Conservation (phyloP, 257 asterid genomes). For the Lycium ferocissimum region DNA sequence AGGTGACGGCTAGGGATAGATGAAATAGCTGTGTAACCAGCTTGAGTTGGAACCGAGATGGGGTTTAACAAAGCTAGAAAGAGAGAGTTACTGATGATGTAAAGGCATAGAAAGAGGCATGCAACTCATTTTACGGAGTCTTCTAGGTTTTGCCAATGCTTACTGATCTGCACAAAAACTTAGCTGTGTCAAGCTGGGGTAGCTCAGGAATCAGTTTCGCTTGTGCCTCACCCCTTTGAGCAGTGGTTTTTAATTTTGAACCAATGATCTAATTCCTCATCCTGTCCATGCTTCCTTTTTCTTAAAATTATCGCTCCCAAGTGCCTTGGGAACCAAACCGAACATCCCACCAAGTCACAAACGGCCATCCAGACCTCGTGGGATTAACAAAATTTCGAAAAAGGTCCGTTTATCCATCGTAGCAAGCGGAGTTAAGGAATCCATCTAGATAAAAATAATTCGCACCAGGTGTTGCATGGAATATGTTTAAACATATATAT, state of each 20-base stretch:
- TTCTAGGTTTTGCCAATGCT: constrained; percentile 5
- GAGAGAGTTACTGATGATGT: not conserved
- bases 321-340: too few relatives aligned
- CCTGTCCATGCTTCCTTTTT: not conserved
- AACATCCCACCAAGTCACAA: too few relatives aligned
- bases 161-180: constrained; percentile 13
- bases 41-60: not conserved
- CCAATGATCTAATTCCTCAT: not conserved
- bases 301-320: not conserved
- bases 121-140: not conserved
- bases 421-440: too few relatives aligned
- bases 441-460: too few relatives aligned
- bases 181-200: constrained; percentile 18
- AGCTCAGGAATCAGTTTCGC: not conserved
- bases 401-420: too few relatives aligned
- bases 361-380: too few relatives aligned
- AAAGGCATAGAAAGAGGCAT: constrained; percentile 13
- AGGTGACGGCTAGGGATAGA: not conserved
- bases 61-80: not conserved
- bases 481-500: too few relatives aligned
- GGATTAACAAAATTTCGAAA: too few relatives aligned
- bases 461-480: too few relatives aligned
- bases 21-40: constrained; percentile 5
- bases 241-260: constrained; percentile 21
- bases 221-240: constrained; percentile 6